phyloP scores from a whole-genome alignment of 2,329 filamentous ascomycete species.

The Clonostachys rhizophaga region DNA sequence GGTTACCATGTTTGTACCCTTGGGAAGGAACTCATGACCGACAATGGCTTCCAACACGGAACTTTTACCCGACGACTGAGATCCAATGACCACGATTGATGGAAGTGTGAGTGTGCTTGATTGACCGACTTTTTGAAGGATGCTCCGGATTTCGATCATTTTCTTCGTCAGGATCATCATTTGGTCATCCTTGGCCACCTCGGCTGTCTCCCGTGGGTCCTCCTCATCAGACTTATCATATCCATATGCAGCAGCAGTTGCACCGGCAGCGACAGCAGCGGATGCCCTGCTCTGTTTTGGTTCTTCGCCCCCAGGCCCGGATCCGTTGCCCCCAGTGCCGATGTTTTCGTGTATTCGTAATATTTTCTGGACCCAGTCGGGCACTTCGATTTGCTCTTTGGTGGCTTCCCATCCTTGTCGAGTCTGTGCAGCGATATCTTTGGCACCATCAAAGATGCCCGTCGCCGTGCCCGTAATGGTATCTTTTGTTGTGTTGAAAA shows the following conservation, averaged over 20 bases:
- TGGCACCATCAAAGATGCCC: constrained; percentile 65
- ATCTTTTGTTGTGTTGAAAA: constrained; percentile 71
- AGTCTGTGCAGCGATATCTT: constrained; percentile 74
- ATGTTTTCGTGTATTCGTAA: constrained; percentile 58
- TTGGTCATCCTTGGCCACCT: constrained; percentile 82
- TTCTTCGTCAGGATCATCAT: constrained; percentile 99
- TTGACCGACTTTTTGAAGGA: constrained; percentile 88
- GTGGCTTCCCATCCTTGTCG: constrained; percentile 77
- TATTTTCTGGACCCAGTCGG: constrained; percentile 76
- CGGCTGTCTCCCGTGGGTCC: constrained; percentile 54
- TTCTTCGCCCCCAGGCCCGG: constrained; percentile 41
- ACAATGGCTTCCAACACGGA: constrained; percentile 96
- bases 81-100: constrained; percentile 98
- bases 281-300: constrained; percentile 56
- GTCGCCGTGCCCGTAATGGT: constrained; percentile 65
- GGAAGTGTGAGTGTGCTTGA: constrained; percentile 83
- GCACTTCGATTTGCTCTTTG: constrained; percentile 66
- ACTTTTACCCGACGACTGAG: constrained; percentile 96
- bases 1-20: constrained; percentile 99
- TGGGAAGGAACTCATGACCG: constrained; percentile 94
- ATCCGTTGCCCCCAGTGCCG: constrained; percentile 41
- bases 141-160: constrained; percentile 97
- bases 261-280: constrained; percentile 62
- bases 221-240: constrained; percentile 67
- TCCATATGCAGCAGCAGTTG: constrained; percentile 73